Evolutionary conservation across 83 land plant species (phyloP).

Genomic region (Isoetes engelmannii): DNA sequence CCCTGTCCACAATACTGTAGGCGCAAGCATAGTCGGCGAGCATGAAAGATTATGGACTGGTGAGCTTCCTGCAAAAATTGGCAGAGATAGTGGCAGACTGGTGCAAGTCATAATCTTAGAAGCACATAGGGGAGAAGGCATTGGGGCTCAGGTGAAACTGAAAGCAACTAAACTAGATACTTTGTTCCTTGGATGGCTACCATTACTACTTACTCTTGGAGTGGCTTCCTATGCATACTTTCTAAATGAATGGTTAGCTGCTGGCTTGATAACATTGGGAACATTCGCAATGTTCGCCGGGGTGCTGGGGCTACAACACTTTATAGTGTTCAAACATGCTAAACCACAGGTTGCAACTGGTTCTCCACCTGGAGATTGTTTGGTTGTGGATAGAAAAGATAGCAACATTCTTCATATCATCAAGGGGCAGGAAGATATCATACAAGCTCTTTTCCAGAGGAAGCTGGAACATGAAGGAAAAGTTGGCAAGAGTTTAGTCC

Average conservation of each 20-base stretch:
- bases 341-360: constrained; percentile 4
- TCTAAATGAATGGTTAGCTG: constrained; percentile 6
- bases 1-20: constrained; percentile 12
- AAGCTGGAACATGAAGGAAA: not conserved
- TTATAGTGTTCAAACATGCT: constrained; percentile 8
- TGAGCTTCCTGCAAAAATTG: not conserved
- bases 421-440: no score
- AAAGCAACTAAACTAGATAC: not conserved
- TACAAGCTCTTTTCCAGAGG: constrained; percentile 8
- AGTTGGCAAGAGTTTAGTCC: not conserved
- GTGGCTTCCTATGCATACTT: not conserved
- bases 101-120: constrained; percentile 5
- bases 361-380: not conserved
- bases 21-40: constrained; percentile 4
- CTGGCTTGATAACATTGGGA: constrained; percentile 8
- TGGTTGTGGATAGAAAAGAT: not conserved
- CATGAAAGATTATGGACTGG: constrained; percentile 6
- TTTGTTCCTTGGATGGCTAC: constrained; percentile 11
- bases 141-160: not conserved
- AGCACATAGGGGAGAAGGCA: not conserved
- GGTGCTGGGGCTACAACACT: not conserved
- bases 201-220: constrained; percentile 6
- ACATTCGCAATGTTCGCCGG: constrained; percentile 1
- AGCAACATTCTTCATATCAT: constrained; percentile 8
- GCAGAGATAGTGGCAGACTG: constrained; percentile 4